Base-by-base conservation (phyloP, 1,284 basidiomycete species). In the Phellinidium pouzarii region DNA sequence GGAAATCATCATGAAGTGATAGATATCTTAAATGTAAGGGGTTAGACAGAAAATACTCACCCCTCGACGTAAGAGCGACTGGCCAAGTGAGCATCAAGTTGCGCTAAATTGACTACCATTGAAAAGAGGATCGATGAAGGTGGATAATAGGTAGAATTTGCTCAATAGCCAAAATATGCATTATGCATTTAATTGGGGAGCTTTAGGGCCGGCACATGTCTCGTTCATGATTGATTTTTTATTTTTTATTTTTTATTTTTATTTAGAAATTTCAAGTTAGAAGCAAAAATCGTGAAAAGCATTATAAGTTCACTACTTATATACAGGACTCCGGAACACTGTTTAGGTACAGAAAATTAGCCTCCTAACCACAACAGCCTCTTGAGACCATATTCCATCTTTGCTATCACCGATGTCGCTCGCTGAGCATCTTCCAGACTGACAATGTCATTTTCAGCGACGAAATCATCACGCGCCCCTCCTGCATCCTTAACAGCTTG, bases 321-420 rank as follows among this genome's bases (percentile, higher is more conserved):
- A 48, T 38, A 47, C 26, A n/a, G n/a, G n/a, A n/a, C n/a, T n/a
- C n/a, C n/a, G n/a, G n/a, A n/a, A n/a, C n/a, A n/a, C n/a, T n/a
- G n/a, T n/a, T n/a, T n/a, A n/a, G n/a, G n/a, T n/a, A n/a, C n/a
- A n/a, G 25, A 14, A n/a, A 46, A 29, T 20, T 48, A 84, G 59
- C 83, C 78, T 48, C 87, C 87, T 46, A 94, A 68, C 91, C 91
- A 94, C 56, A 94, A 68, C 63, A 94, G 71, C 58, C 91, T 74
- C 74, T 94, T 94, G 56, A 94, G 75, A 1, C 88, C 87, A 65
- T 94, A 91, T 65, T 94, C 92, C 80, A 94, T 87, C 70, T 91
- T 90, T 7, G 90, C 81, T 64, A 90, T 86, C 58, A 94, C 72
- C 54, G 81, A 88, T 2, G 90, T 94, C 70, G 84, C 80, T 55